Evolutionary conservation across 768 basidiomycete species (phyloP).

Genomic region (Strobilomyces dryophilus): DNA sequence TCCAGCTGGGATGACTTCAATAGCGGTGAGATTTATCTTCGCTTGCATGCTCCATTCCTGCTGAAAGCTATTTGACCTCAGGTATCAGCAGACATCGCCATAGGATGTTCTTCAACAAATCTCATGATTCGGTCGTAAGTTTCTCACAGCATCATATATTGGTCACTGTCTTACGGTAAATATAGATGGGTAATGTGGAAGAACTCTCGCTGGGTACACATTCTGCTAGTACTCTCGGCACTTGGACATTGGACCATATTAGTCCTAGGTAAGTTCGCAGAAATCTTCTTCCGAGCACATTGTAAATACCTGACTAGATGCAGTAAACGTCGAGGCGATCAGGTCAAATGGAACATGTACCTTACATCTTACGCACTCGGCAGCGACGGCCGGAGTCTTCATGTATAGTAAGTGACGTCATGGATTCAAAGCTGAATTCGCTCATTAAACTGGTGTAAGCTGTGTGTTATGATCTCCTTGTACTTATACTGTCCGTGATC

Average conservation of each 20-base stretch:
- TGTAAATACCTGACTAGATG: constrained; percentile 1
- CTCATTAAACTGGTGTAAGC: constrained; percentile 10
- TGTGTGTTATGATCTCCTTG: constrained; percentile 17
- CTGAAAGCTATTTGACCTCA: neutral
- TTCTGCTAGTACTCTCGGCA: constrained; percentile 10
- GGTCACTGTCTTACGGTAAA: too few relatives aligned
- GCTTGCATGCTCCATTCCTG: neutral
- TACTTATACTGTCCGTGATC: constrained; percentile 13
- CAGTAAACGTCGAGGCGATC: neutral
- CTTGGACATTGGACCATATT: constrained; percentile 26
- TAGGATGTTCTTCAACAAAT: constrained; percentile 20
- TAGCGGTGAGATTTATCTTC: constrained; percentile 4
- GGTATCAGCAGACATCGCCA: constrained; percentile 5
- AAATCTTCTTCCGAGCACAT: neutral
- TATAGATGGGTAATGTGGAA: constrained; percentile 28
- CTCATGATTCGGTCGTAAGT: constrained; percentile 26
- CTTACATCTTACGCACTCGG: neutral
- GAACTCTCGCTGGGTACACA: constrained; percentile 8
- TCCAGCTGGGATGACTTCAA: neutral
- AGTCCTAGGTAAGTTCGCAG: constrained; percentile 5
- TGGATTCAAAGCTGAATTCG: neutral
- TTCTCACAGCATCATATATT: neutral
- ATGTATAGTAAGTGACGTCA: constrained; percentile 15
- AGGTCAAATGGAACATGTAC: constrained; percentile 1
- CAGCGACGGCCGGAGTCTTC: constrained; percentile 1